Percentiles rank a stretch among this genome's conserved stretches.
These are phyloP conservation scores for Teunomyces atbi DNA, from an alignment of 805 yeast genomes.

Conservation along the genomic window DNA sequence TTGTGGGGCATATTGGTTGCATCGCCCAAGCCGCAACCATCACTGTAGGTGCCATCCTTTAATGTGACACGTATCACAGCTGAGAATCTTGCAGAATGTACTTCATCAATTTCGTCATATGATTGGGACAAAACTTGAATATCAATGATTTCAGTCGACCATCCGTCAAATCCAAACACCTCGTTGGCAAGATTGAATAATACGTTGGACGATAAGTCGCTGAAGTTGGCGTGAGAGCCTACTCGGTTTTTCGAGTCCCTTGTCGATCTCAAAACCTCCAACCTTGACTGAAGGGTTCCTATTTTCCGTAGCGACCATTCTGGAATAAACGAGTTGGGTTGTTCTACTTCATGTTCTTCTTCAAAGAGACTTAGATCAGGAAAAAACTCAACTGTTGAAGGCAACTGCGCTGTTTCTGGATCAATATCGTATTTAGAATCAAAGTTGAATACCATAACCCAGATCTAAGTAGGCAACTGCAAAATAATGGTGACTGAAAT, in stretches of 20 bases:
- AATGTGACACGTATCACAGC: conserved; percentile 37
- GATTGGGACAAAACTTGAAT: conserved; percentile 16
- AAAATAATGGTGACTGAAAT: background rate
- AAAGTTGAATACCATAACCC: conserved; percentile 5
- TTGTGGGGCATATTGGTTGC: conserved; percentile 32
- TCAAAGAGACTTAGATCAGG: conserved; percentile 24
- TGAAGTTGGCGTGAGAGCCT: background rate
- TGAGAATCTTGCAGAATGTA: conserved; percentile 21
- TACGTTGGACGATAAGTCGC: conserved; percentile 13
- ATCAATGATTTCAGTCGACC: conserved; percentile 46
- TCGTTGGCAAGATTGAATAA: conserved; percentile 48
- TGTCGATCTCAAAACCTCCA: conserved; percentile 35
- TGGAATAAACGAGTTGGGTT: conserved; percentile 20
- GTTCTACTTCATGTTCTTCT: conserved; percentile 9
- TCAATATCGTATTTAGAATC: conserved; percentile 9
- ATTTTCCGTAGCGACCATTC: conserved; percentile 49
- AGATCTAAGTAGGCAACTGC: background rate
- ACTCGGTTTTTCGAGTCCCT: conserved; percentile 11
- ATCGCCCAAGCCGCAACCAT: conserved; percentile 40
- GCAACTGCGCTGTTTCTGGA: conserved; percentile 4
- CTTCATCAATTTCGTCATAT: conserved; percentile 19
- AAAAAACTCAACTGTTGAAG: conserved; percentile 17
- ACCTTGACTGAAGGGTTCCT: conserved; percentile 47
- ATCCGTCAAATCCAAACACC: conserved; percentile 56
- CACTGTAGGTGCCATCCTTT: conserved; percentile 43